Evolutionary conservation across 768 basidiomycete species (phyloP).

Genomic region (Lentinula raphanica): DNA sequence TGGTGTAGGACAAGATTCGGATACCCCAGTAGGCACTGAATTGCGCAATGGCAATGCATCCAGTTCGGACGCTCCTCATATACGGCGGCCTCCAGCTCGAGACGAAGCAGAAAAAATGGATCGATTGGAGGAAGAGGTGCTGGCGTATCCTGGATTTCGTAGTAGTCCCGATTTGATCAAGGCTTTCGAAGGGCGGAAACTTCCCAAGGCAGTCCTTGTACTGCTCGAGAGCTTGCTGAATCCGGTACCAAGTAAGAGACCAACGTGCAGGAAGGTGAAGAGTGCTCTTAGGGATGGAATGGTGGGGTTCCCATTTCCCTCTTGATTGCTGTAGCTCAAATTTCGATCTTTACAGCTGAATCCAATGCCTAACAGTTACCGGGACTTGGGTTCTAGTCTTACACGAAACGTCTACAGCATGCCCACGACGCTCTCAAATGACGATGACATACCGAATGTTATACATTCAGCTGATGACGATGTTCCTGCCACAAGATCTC

Average conservation of each 20-base stretch:
- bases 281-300: constrained; percentile 64
- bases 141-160: constrained; percentile 63
- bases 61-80: not conserved
- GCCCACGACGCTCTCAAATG: not conserved
- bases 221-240: constrained; percentile 70
- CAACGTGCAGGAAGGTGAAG: constrained; percentile 68
- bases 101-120: constrained; percentile 59
- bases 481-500: not conserved
- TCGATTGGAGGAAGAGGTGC: constrained; percentile 67
- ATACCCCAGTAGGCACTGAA: not conserved
- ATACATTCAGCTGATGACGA: not conserved
- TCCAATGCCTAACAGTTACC: not conserved
- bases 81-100: constrained; percentile 30
- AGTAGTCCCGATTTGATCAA: constrained; percentile 41
- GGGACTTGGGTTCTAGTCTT: not conserved
- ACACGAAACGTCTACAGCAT: not conserved
- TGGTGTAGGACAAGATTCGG: constrained; percentile 37
- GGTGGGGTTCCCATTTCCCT: constrained; percentile 38
- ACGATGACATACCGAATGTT: not conserved
- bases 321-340: no score
- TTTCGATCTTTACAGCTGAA: constrained; percentile 12
- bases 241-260: constrained; percentile 53
- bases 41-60: not conserved
- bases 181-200: constrained; percentile 62
- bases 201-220: constrained; percentile 67